Evolutionary conservation across 2,329 filamentous ascomycete species (phyloP).

Genomic region (Coniella lustricola): DNA sequence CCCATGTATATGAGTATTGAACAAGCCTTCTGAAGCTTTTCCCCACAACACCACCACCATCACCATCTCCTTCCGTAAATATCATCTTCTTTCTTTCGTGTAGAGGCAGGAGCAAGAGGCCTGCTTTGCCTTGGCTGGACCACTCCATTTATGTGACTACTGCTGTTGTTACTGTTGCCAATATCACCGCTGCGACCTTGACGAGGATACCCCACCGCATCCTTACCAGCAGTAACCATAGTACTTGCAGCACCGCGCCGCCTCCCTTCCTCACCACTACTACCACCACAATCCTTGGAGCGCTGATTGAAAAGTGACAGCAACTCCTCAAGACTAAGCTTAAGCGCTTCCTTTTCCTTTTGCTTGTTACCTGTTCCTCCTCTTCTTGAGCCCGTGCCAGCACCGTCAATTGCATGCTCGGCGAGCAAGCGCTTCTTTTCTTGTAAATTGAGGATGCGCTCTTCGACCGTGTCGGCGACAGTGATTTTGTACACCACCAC

Average conservation of each 20-base stretch:
- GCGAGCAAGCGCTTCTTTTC: slow-evolving; percentile 88
- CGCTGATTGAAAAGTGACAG: slow-evolving; percentile 72
- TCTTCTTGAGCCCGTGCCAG: too few species aligned
- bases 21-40: too few species aligned
- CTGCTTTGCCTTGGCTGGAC: slow-evolving; percentile 19
- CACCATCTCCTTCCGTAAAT: slow-evolving; percentile 37
- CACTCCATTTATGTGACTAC: slow-evolving; percentile 12
- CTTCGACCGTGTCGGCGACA: slow-evolving; percentile 79
- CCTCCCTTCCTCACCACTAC: slow-evolving; percentile 11
- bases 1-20: too few species aligned
- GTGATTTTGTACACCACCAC: slow-evolving; percentile 95
- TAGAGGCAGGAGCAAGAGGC: slow-evolving; percentile 6
- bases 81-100: slow-evolving; percentile 28
- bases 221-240: too few species aligned
- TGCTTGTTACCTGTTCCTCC: slow-evolving; percentile 42
- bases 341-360: slow-evolving; percentile 59
- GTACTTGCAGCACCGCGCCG: too few species aligned
- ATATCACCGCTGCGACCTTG: slow-evolving; percentile 15
- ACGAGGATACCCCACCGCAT: too few species aligned
- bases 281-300: slow-evolving; percentile 28
- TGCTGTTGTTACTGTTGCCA: slow-evolving; percentile 21
- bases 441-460: slow-evolving; percentile 88
- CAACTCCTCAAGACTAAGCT: slow-evolving; percentile 89
- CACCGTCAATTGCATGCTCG: slow-evolving; percentile 83
- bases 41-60: neutral